phyloP scores from a whole-genome alignment of 2,329 filamentous ascomycete species.

The Talaromyces funiculosus region DNA sequence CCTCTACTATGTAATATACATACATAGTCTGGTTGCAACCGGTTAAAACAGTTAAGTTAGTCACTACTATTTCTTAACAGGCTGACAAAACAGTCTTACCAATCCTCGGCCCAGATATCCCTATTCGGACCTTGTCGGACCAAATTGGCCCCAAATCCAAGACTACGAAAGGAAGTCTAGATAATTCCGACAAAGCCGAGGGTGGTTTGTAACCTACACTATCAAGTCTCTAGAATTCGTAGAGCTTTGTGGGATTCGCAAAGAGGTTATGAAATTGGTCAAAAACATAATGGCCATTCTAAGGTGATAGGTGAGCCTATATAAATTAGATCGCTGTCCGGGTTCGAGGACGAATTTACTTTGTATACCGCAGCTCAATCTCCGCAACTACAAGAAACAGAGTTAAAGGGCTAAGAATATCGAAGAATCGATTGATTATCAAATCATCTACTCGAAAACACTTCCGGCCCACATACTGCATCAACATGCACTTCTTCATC shows the following conservation, averaged over 20 bases:
- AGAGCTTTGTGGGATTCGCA: not conserved
- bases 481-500: constrained; percentile 11
- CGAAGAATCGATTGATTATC: not conserved
- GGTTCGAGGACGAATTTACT: too few species aligned
- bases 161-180: not conserved
- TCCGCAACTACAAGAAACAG: too few species aligned
- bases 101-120: not conserved
- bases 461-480: not conserved
- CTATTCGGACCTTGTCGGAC: not conserved
- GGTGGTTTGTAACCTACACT: not conserved
- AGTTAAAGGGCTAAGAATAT: too few species aligned
- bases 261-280: not conserved
- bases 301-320: too few species aligned
- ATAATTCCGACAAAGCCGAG: not conserved
- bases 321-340: too few species aligned
- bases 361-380: too few species aligned
- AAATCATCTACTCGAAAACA: not conserved
- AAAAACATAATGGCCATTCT: too few species aligned
- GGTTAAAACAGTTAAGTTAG: too few species aligned
- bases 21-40: not conserved
- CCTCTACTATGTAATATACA: too few species aligned
- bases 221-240: not conserved
- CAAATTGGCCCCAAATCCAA: not conserved
- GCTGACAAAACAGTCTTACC: not conserved
- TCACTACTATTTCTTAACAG: too few species aligned